A percentile compares a stretch with the other conserved stretches of the same genome.
These are phyloP conservation scores for Kickxella alabastrina DNA, from an alignment of 192 early-diverging fungal species.

Conservation along the genomic window DNA sequence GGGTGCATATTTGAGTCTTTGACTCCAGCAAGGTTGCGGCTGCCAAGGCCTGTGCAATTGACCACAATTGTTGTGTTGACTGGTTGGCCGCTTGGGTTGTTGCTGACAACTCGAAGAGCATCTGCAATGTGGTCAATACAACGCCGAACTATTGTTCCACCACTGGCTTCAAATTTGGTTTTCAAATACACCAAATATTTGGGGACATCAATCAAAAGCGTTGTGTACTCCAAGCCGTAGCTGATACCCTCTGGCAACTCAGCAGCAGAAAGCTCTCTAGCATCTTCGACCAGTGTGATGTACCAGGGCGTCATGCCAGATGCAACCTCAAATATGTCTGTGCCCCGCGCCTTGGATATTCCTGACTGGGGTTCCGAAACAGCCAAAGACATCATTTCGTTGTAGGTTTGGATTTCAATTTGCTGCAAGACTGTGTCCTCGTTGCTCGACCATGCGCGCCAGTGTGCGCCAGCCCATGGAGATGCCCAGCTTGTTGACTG, in stretches of 20 bases:
- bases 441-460: constrained; percentile 55
- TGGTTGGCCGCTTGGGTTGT: too few relatives aligned
- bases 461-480: constrained; percentile 62
- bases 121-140: constrained; percentile 17
- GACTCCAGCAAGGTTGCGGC: constrained; percentile 65
- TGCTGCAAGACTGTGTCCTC: constrained; percentile 41
- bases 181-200: constrained; percentile 27
- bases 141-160: constrained; percentile 11
- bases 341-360: constrained; percentile 11
- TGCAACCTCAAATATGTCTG: constrained; percentile 13
- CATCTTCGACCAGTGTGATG: constrained; percentile 4
- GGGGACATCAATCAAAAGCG: constrained; percentile 37
- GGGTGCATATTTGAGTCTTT: constrained; percentile 69
- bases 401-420: constrained; percentile 28
- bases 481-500: constrained; percentile 46
- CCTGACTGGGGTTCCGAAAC: constrained; percentile 14
- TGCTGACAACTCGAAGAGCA: not conserved
- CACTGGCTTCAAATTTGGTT: constrained; percentile 7
- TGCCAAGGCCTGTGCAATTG: constrained; percentile 78
- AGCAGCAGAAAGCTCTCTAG: constrained; percentile 1
- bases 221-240: constrained; percentile 33
- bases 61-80: constrained; percentile 64
- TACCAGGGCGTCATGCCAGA: constrained; percentile 13
- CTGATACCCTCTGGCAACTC: constrained; percentile 10
- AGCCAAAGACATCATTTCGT: constrained; percentile 19